phyloP scores from a whole-genome alignment of 179 eudicot genomes.

The Silene coronaria region DNA sequence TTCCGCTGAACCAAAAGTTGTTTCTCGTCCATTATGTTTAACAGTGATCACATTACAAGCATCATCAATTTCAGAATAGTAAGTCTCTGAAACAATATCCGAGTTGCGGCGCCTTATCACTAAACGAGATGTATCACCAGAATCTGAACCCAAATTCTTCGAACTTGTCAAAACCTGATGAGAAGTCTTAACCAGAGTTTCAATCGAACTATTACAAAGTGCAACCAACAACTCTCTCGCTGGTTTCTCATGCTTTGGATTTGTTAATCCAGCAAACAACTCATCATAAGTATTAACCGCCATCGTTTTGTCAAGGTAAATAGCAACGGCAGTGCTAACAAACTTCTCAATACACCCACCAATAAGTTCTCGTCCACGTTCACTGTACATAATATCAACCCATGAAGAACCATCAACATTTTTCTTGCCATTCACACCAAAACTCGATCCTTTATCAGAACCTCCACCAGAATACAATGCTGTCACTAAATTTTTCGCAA shows the following conservation, averaged over 20 bases:
- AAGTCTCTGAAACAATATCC: conserved; percentile 22
- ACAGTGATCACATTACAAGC: conserved; percentile 14
- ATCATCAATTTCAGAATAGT: conserved; percentile 19
- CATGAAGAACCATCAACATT: conserved; percentile 18
- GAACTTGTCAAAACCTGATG: conserved; percentile 43
- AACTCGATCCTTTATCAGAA: conserved; percentile 6
- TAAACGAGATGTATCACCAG: conserved; percentile 19
- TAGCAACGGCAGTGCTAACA: conserved; percentile 69
- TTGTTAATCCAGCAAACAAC: conserved; percentile 74
- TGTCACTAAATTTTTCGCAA: conserved; percentile 62
- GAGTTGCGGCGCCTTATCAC: conserved; percentile 26
- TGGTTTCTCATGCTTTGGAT: conserved; percentile 67
- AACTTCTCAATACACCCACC: conserved; percentile 51
- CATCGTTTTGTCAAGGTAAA: conserved; percentile 77
- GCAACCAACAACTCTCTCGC: conserved; percentile 55
- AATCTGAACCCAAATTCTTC: conserved; percentile 22
- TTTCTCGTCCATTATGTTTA: conserved; percentile 15
- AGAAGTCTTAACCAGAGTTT: conserved; percentile 68
- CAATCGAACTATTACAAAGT: conserved; percentile 67
- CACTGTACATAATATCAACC: conserved; percentile 46
- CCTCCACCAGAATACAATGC: conserved; percentile 38
- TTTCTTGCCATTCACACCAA: neutral
- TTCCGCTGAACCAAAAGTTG: neutral
- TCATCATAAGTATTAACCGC: conserved; percentile 68
- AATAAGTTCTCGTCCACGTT: conserved; percentile 41